Conservation (phyloP, 768 basidiomycete genomes). For the Psilocybe cyanescens region DNA sequence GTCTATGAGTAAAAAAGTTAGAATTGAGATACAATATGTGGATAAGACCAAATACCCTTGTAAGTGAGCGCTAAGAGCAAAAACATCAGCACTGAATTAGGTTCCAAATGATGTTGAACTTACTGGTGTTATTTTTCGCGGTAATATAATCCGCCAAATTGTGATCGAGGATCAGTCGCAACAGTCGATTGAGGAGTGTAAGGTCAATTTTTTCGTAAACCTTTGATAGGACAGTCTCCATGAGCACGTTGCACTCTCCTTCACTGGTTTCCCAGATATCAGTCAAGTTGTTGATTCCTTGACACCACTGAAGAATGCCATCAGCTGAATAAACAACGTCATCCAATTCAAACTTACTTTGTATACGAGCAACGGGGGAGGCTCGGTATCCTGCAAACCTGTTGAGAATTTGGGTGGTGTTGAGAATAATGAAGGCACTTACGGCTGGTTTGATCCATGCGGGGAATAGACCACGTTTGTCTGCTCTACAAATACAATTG, state of each 20-base stretch:
- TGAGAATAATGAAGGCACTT: slow-evolving; percentile 20
- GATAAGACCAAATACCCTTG: slow-evolving; percentile 53
- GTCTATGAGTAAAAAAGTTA: slow-evolving; percentile 36
- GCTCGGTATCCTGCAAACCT: slow-evolving; percentile 76
- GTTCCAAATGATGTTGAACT: slow-evolving; percentile 13
- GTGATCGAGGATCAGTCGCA: slow-evolving; percentile 97
- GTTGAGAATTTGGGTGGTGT: slow-evolving; percentile 1
- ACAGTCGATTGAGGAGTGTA: slow-evolving; percentile 91
- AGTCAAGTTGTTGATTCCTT: slow-evolving; percentile 98
- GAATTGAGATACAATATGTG: neutral
- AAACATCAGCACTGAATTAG: neutral
- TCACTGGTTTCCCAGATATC: slow-evolving; percentile 99
- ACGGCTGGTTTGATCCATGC: slow-evolving; percentile 98
- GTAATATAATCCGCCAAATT: slow-evolving; percentile 99
- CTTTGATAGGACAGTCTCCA: slow-evolving; percentile 98
- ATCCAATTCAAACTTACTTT: slow-evolving; percentile 48
- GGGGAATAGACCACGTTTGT: slow-evolving; percentile 97
- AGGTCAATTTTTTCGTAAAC: slow-evolving; percentile 99
- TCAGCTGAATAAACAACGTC: neutral
- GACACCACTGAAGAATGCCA: slow-evolving; percentile 73
- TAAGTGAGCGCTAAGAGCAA: slow-evolving; percentile 70
- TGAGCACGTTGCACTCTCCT: slow-evolving; percentile 97
- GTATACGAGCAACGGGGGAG: slow-evolving; percentile 95
- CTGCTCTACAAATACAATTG: slow-evolving; percentile 53
- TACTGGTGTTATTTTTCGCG: slow-evolving; percentile 94